These are phyloP conservation scores for Monilinia vaccinii-corymbosi DNA, from an alignment of 2,329 filamentous ascomycete species.

Conservation along the genomic window DNA sequence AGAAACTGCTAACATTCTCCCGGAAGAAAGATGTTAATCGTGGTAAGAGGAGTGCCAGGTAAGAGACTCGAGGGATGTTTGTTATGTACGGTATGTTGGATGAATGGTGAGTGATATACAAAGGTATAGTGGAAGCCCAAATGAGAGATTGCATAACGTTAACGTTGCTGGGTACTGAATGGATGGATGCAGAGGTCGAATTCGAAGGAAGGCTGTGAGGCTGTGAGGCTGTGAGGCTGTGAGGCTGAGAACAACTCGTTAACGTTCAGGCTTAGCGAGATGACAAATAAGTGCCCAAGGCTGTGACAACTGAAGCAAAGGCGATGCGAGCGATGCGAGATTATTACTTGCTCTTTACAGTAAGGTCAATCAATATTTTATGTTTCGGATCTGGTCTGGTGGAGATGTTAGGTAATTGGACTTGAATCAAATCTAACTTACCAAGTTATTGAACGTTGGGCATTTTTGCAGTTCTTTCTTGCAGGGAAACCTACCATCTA, in stretches of 20 bases:
- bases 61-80: slow-evolving; percentile 55
- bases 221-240: background rate
- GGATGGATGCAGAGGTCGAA: background rate
- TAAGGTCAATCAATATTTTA: background rate
- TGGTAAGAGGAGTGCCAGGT: slow-evolving; percentile 56
- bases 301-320: background rate
- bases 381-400: background rate
- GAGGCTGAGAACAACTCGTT: too few species aligned
- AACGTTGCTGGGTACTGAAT: background rate
- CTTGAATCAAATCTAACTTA: too few species aligned
- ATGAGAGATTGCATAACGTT: slow-evolving; percentile 26
- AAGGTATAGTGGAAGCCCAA: slow-evolving; percentile 28
- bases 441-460: background rate
- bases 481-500: too few species aligned
- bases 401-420: too few species aligned
- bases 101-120: slow-evolving; percentile 27
- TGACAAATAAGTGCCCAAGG: background rate
- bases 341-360: background rate
- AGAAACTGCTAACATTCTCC: slow-evolving; percentile 39
- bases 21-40: slow-evolving; percentile 56
- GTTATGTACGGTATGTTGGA: slow-evolving; percentile 35
- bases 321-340: too few species aligned
- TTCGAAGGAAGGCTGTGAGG: background rate
- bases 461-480: too few species aligned
- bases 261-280: background rate